Conservation (phyloP, 345 rosid species). For the Melaleuca quinquenervia region DNA sequence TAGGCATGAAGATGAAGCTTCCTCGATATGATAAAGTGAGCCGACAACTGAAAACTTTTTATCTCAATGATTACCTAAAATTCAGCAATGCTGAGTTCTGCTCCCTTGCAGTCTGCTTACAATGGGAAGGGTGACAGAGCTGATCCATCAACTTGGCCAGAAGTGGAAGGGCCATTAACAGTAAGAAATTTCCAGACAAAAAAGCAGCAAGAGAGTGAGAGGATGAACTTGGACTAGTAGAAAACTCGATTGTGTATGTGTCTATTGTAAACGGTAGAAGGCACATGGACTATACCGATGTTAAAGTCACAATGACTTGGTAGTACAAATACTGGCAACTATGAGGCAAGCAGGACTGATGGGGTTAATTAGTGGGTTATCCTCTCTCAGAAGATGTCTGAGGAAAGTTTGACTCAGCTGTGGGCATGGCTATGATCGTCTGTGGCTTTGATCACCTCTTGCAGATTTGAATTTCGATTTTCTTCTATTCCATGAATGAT, state of each 20-base stretch:
- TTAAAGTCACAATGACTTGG: neutral
- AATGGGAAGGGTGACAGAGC: conserved; percentile 89
- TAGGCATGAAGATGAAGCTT: conserved; percentile 84
- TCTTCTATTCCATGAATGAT: neutral
- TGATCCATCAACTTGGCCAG: conserved; percentile 79
- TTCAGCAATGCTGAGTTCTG: neutral
- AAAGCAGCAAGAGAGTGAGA: neutral
- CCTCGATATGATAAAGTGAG: conserved; percentile 91
- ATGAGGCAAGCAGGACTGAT: neutral
- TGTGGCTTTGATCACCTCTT: neutral
- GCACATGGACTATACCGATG: neutral
- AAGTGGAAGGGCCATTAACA: conserved; percentile 77
- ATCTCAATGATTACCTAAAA: neutral
- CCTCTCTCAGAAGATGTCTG: neutral
- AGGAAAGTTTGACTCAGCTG: neutral
- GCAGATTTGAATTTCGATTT: neutral
- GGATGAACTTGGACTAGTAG: neutral
- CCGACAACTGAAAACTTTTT: neutral
- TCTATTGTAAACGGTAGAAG: neutral
- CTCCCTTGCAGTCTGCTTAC: conserved; percentile 66
- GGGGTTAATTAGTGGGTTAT: neutral
- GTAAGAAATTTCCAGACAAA: conserved; percentile 19
- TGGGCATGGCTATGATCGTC: neutral
- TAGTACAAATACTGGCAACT: neutral
- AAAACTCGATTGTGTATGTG: neutral